Base-by-base conservation (phyloP, 2,329 filamentous ascomycete genomes). In the Hymenoscyphus occultus region DNA sequence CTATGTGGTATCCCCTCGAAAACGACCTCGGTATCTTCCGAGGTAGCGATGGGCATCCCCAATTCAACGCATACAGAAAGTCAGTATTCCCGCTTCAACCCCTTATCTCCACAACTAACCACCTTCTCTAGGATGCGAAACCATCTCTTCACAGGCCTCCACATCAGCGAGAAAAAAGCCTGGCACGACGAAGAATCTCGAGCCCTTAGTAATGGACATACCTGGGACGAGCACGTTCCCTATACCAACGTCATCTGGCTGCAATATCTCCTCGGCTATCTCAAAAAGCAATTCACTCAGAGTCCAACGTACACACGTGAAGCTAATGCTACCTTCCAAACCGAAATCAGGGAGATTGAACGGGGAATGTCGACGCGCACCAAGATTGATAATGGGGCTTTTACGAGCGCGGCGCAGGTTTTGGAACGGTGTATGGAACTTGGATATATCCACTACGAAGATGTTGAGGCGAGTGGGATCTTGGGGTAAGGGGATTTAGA, bases 211-310 rank as follows among this genome's bases (percentile, higher is more conserved):
- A 65, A 65, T 45, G 56, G 61, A 14, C 67, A 64, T 3, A 78
- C 79, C 1, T 89, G 86, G 86, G 74, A 78, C 5, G 78, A 76
- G 0, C 82, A 84, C 68, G 80, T 80, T 35, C 85, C 86, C 0
- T 89, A 88, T 73, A 87, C 84, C 4, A 89, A 89, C 67, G 84
- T 88, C 1, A 76, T 89, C 19, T 89, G 86, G 86, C 79, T 89
- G 54, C 83, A 84, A 2, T 89, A 88, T 67, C 77, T 87, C 5
- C 87, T 87, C 70, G 76, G 79, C 42, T 87, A 86, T 73, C 67
- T 73, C 74, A 87, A 64, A 40, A 62, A 64, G 10, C 31, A 62
- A 3, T 69, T 68, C 40, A 64, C 64, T 16, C 59, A 28, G 14
- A 59, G 28, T 39, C 39, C 54, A 39, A 35, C 35, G 32, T 19